Base-by-base conservation (phyloP, 345 rosid species). In the Camelina sativa region DNA sequence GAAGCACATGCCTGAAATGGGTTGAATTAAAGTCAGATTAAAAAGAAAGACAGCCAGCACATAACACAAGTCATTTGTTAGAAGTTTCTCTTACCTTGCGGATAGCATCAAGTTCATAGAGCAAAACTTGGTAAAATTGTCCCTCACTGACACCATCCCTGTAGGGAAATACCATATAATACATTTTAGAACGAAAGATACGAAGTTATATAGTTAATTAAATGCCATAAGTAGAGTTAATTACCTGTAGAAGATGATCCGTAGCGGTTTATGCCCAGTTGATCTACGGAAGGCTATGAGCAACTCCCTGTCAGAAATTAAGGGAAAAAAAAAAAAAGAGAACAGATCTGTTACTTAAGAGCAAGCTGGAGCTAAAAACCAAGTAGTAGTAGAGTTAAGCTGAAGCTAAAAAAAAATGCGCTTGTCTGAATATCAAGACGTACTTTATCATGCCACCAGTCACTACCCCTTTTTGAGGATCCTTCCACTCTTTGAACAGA, bases 91-190 rank as follows among this genome's bases (percentile, higher is more conserved):
- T 4, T 81, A 89, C 99, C 96, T 91, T 96, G 0, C 98, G 91
- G 20, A 96, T 96, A 34, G 99, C 99, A 86, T 96, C 98, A 44
- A 96, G 91, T 71, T 96, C 99, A 67, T 92, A 85, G 50, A 92
- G 83, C 81, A 96, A 71, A 10, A 96, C 99, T 79, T 96, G 99
- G 77, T 96, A 91, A 68, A 96, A 96, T 32, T 96, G 99, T 6
- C 99, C 99, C 78, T 96, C 99, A 54, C 98, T 92, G 0, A 96
- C 99, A 5, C 99, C 99, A 80, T 96, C 99, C 82, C 99, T 95
- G 79, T 19, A 76, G 47, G 11, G 62, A 0, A 54, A 23, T 25
- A 67, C 52, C 64, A 67, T 44, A 4, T 11, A 41, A 34, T 22
- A 46, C 10, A 57, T 19, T 38, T 50, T 2, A 25, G 54, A 43